A percentile compares a stretch with the other conserved stretches of the same genome.
These are phyloP conservation scores for Scheffersomyces amazonensis DNA, from an alignment of 805 yeast genomes.

Conservation along the genomic window DNA sequence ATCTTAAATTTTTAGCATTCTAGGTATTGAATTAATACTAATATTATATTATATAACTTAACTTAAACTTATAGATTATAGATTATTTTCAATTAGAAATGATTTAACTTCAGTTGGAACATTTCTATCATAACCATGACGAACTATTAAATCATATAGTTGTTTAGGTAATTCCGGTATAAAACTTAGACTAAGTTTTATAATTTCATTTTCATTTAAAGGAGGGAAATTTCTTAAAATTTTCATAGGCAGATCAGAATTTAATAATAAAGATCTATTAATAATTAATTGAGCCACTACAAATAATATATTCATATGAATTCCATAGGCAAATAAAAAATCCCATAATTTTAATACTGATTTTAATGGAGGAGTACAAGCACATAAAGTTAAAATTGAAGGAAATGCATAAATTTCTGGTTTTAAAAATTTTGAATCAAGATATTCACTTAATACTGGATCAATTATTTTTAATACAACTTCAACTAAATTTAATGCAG, in stretches of 20 bases:
- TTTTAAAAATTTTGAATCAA: slow-evolving; percentile 63
- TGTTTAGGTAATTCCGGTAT: slow-evolving; percentile 69
- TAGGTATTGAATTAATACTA: too few species aligned
- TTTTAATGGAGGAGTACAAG: slow-evolving; percentile 81
- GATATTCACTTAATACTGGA: slow-evolving; percentile 58
- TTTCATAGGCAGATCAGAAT: slow-evolving; percentile 68
- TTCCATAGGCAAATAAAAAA: slow-evolving; percentile 85
- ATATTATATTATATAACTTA: too few species aligned
- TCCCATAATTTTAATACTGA: slow-evolving; percentile 86
- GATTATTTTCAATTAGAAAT: slow-evolving; percentile 9
- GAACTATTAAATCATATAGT: slow-evolving; percentile 58
- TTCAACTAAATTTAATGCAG: slow-evolving; percentile 74
- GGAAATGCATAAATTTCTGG: slow-evolving; percentile 88
- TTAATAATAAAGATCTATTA: slow-evolving; percentile 61
- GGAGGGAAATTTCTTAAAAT: slow-evolving; percentile 69
- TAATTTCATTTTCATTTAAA: slow-evolving; percentile 69
- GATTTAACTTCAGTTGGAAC: slow-evolving; percentile 34
- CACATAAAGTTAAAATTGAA: slow-evolving; percentile 76
- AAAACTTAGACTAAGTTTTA: slow-evolving; percentile 75
- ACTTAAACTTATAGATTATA: too few species aligned
- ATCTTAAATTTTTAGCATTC: too few species aligned
- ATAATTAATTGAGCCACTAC: slow-evolving; percentile 79
- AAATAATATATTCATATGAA: slow-evolving; percentile 80
- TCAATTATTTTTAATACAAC: slow-evolving; percentile 68
- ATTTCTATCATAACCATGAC: slow-evolving; percentile 58